Conservation (phyloP, 2,329 filamentous ascomycete species). For the Stachybotrys echinatus region DNA sequence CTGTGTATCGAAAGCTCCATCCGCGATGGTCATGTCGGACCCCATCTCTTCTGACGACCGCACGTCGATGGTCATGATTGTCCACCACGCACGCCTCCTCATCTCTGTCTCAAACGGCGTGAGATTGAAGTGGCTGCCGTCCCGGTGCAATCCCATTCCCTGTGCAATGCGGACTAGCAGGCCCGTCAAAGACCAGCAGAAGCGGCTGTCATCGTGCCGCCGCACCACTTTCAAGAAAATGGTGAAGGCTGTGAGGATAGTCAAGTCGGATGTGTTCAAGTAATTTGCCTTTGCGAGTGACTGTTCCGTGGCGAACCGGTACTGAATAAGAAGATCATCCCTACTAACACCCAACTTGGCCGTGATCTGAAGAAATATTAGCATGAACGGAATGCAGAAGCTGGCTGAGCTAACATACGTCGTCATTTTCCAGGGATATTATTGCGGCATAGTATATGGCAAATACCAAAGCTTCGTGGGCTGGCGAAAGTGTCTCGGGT, state of each 20-base stretch:
- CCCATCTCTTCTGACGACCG: conserved; percentile 50
- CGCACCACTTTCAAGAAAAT: conserved; percentile 49
- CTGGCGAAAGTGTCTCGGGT: conserved; percentile 49
- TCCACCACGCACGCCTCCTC: conserved; percentile 56
- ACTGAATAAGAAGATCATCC: conserved; percentile 37
- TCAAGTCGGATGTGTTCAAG: conserved; percentile 49
- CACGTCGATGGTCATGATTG: conserved; percentile 52
- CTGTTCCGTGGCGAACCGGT: conserved; percentile 50
- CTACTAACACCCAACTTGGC: conserved; percentile 39
- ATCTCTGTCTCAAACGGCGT: conserved; percentile 56
- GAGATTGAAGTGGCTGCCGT: conserved; percentile 44
- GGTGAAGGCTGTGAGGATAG: conserved; percentile 52
- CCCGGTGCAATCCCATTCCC: conserved; percentile 55
- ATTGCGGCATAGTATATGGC: conserved; percentile 55
- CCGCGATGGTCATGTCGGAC: conserved; percentile 36
- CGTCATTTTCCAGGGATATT: conserved; percentile 54
- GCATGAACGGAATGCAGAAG: not conserved
- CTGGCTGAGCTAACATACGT: conserved; percentile 34
- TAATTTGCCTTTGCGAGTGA: conserved; percentile 54
- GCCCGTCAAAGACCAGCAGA: conserved; percentile 56
- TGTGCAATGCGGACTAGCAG: conserved; percentile 54
- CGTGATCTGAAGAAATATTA: conserved; percentile 14
- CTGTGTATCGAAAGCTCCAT: conserved; percentile 39
- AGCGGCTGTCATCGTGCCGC: conserved; percentile 42
- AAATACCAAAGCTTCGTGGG: conserved; percentile 59